Evolutionary conservation across 2,329 filamentous ascomycete genomes (phyloP).

Genomic region (Phaeophleospora eucalypticola): DNA sequence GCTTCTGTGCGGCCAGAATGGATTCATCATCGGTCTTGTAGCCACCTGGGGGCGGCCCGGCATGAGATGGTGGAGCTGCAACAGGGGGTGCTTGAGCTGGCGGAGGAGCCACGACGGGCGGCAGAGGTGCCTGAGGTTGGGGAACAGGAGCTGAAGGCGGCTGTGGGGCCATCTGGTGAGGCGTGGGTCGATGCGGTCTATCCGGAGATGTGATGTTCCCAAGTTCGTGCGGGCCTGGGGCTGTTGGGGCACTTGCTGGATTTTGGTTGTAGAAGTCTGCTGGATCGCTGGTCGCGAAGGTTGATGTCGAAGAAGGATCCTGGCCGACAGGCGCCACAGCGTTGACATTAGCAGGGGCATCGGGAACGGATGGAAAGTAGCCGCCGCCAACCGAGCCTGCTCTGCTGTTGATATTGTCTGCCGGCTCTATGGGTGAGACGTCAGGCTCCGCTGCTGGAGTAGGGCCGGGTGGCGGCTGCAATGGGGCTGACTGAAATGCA

Average conservation of each 20-base stretch:
- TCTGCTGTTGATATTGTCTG: constrained; percentile 29
- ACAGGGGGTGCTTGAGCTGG: constrained; percentile 28
- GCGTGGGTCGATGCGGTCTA: constrained; percentile 4
- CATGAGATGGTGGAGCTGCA: constrained; percentile 18
- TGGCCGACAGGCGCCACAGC: constrained; percentile 4
- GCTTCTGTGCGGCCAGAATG: constrained; percentile 81
- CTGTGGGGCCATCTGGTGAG: constrained; percentile 12
- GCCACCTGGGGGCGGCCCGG: constrained; percentile 32
- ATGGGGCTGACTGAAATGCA: constrained; percentile 19
- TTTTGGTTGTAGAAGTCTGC: constrained; percentile 21
- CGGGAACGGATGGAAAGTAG: constrained; percentile 55
- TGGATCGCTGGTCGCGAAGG: constrained; percentile 11
- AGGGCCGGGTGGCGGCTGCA: constrained; percentile 38
- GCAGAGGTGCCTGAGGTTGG: constrained; percentile 6
- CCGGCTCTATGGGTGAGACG: constrained; percentile 52
- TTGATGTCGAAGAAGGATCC: constrained; percentile 7
- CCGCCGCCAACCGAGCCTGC: constrained; percentile 52
- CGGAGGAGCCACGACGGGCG: constrained; percentile 32
- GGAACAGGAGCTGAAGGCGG: constrained; percentile 7
- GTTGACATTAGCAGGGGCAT: constrained; percentile 30
- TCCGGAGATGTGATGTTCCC: constrained; percentile 8
- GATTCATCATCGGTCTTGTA: constrained; percentile 63
- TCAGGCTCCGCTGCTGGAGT: constrained; percentile 30
- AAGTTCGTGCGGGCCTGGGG: constrained; percentile 9
- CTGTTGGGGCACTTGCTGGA: constrained; percentile 9